Base-by-base conservation (phyloP, 1,139 yeast species). In the Diutina ranongensis region DNA sequence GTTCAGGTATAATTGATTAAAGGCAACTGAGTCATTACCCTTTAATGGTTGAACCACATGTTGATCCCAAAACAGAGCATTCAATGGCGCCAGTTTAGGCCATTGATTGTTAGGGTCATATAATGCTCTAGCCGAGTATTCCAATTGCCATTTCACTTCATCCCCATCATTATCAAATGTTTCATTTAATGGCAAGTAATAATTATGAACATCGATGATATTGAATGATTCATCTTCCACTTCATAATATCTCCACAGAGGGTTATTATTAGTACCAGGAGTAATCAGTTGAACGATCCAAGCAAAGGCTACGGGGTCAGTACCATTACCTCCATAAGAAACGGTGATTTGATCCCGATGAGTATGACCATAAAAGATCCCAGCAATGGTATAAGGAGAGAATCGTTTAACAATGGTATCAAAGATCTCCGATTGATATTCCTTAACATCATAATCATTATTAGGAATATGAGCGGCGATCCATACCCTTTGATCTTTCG, bases 211-310 rank as follows among this genome's bases (percentile, higher is more conserved):
- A 54, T 82, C 76, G 68, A 79, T 67, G 49, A 82, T 67, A 50
- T 74, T 74, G 64, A 79, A 80, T 4, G 85, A 73, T 52, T 74
- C 64, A 21, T 74, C 65, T 57, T 82, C 87, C 42, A 82, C 83
- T 54, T 77, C 78, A 55, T 82, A 82, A 61, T 79, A 80, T 58
- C 84, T 71, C 83, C 85, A 82, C 25, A 80, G 71, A 15, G 88
- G 88, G 57, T 82, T 82, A 52, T 67, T 67, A 18, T 19, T 21
- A 51, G 76, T 66, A 52, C 70, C 66, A 9, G 88, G 87, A 13
- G 88, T 80, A 38, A 82, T 71, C 1, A 85, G 76, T 51, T 78
- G 87, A 1, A 74, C 69, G 46, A 81, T 71, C 83, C 83, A 82
- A 0, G 84, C 80, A 64, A 75, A 66, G 54, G 72, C 71, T 28